Evolutionary conservation across 352 stramenopile genomes (phyloP).

Genomic region (Phytopythium ostracodes): DNA sequence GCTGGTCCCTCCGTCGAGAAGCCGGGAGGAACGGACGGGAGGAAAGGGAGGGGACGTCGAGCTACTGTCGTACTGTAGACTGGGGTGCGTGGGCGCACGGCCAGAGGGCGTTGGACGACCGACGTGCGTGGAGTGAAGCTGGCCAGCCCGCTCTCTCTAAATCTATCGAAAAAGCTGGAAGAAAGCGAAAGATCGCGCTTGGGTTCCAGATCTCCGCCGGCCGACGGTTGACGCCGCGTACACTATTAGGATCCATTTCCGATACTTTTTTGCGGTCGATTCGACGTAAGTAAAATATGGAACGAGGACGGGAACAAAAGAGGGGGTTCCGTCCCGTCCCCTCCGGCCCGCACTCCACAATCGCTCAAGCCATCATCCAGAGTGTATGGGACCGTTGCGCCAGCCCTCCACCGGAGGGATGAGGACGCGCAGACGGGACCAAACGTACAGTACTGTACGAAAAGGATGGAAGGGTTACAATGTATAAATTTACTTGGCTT

Average conservation of each 20-base stretch:
- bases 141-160: no score
- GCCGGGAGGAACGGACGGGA: background rate
- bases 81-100: no score
- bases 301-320: background rate
- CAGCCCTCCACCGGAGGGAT: no score
- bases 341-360: no score
- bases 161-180: no score
- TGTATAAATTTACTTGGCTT: background rate
- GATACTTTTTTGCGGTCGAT: background rate
- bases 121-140: no score
- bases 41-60: background rate
- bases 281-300: constrained; percentile 1
- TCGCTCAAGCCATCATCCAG: no score
- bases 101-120: background rate
- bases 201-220: no score
- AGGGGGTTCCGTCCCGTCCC: no score
- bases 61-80: background rate
- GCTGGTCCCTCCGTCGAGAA: background rate
- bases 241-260: no score
- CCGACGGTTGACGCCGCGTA: background rate
- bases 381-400: background rate
- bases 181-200: no score
- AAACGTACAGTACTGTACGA: no score
- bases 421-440: background rate
- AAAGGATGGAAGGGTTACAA: background rate